These are phyloP conservation scores for Diutina neorugosa DNA, from an alignment of 1,139 yeast species.

Conservation along the genomic window DNA sequence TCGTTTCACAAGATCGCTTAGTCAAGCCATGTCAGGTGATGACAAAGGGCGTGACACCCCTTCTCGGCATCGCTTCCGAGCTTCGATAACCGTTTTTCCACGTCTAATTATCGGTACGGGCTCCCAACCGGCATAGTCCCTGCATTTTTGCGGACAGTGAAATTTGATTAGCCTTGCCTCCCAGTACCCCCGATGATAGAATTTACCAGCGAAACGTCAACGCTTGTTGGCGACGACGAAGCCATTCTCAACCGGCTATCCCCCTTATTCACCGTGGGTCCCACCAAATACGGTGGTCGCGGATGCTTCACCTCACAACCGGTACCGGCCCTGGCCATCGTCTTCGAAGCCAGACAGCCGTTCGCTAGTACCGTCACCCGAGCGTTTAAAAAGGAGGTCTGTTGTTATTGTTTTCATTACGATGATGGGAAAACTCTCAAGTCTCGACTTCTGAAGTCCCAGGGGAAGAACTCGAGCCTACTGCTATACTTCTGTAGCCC, in stretches of 20 bases:
- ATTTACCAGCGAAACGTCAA: not conserved
- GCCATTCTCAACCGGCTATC: conserved; percentile 2
- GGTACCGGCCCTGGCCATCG: conserved; percentile 28
- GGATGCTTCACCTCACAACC: conserved; percentile 43
- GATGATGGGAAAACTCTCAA: conserved; percentile 38
- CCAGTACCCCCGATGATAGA: not conserved
- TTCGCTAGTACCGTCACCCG: conserved; percentile 27
- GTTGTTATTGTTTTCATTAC: conserved; percentile 43
- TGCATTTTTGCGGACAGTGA: not conserved
- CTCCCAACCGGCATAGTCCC: not conserved
- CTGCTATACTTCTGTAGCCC: conserved; percentile 43
- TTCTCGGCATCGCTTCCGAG: not conserved
- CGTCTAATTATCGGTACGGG: not conserved
- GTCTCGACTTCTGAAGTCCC: conserved; percentile 11
- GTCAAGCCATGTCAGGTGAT: not conserved
- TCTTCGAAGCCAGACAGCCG: conserved; percentile 15
- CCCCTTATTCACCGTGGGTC: not conserved
- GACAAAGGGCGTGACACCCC: not conserved
- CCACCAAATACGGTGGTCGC: conserved; percentile 46
- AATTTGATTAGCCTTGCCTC: not conserved
- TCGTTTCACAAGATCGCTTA: no score
- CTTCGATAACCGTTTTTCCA: not conserved
- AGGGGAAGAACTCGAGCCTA: conserved; percentile 5
- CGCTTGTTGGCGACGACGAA: conserved; percentile 3
- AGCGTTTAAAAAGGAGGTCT: conserved; percentile 56